phyloP scores from a whole-genome alignment of 208 protist species.

The Leptomonas pyrrhocoris region DNA sequence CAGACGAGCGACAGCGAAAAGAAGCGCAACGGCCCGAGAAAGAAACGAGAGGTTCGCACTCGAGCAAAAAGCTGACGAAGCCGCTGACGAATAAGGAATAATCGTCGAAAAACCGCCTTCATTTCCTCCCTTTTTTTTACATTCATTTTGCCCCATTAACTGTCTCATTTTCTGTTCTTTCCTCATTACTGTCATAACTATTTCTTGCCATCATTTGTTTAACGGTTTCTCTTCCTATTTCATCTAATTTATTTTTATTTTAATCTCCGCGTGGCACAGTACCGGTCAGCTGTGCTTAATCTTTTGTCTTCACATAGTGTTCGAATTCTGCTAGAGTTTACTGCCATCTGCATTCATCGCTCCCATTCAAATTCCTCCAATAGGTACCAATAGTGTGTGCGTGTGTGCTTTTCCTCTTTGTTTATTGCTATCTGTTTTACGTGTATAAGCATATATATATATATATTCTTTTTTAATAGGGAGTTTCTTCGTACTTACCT shows the following conservation, averaged over 20 bases:
- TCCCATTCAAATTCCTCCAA: neutral
- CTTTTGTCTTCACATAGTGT: neutral
- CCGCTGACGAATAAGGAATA: too few relatives aligned
- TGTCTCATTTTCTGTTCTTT: conserved; percentile 2
- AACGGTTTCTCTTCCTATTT: conserved; percentile 13
- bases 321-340: neutral
- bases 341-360: neutral
- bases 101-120: too few relatives aligned
- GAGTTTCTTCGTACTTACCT: too few relatives aligned
- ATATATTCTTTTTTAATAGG: too few relatives aligned
- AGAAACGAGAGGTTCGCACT: too few relatives aligned
- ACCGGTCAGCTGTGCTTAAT: neutral
- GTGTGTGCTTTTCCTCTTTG: conserved; percentile 4
- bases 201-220: neutral
- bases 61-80: too few relatives aligned
- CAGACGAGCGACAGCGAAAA: too few relatives aligned
- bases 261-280: neutral
- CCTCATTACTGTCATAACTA: neutral
- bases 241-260: conserved; percentile 12
- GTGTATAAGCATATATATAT: too few relatives aligned
- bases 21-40: too few relatives aligned
- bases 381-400: too few relatives aligned
- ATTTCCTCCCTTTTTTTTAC: too few relatives aligned
- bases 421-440: conserved; percentile 13
- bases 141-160: too few relatives aligned